These are phyloP conservation scores for Brassica incana DNA, from an alignment of 345 rosid species.

Conservation along the genomic window DNA sequence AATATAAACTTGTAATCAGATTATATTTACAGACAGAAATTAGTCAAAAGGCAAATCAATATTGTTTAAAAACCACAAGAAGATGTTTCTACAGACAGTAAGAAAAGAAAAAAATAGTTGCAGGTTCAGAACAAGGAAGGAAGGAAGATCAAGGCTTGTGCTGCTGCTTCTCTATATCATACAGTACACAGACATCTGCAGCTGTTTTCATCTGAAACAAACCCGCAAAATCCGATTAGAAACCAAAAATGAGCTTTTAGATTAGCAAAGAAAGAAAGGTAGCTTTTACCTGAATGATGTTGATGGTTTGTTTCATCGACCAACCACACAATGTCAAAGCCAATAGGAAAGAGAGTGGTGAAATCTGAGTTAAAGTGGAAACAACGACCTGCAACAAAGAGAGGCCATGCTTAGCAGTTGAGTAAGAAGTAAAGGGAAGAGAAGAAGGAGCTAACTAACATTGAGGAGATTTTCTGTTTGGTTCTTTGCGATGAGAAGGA, in stretches of 20 bases:
- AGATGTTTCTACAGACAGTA: slow-evolving; percentile 16
- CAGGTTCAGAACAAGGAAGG: background rate
- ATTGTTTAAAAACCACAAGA: slow-evolving; percentile 16
- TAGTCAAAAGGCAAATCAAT: slow-evolving; percentile 21
- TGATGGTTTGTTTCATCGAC: slow-evolving; percentile 76
- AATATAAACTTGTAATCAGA: slow-evolving; percentile 20
- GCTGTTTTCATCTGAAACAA: slow-evolving; percentile 87
- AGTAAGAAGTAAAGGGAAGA: background rate
- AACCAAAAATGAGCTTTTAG: background rate
- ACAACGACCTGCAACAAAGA: slow-evolving; percentile 51
- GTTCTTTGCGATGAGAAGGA: slow-evolving; percentile 73
- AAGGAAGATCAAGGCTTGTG: slow-evolving; percentile 34
- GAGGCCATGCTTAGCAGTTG: slow-evolving; percentile 1
- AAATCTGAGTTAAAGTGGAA: slow-evolving; percentile 45
- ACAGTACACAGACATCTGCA: slow-evolving; percentile 83
- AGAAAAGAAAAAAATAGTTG: background rate
- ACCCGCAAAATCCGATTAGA: background rate
- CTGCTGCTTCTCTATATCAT: slow-evolving; percentile 73
- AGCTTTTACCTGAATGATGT: slow-evolving; percentile 73
- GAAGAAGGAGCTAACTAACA: slow-evolving; percentile 44
- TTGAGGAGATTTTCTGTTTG: slow-evolving; percentile 63
- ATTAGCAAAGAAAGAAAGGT: background rate
- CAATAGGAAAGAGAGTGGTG: slow-evolving; percentile 56
- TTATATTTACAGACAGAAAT: slow-evolving; percentile 19
- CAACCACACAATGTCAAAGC: slow-evolving; percentile 76